These are phyloP conservation scores for Blumeria graminis DNA, from an alignment of 2,329 filamentous ascomycete species.

Conservation along the genomic window DNA sequence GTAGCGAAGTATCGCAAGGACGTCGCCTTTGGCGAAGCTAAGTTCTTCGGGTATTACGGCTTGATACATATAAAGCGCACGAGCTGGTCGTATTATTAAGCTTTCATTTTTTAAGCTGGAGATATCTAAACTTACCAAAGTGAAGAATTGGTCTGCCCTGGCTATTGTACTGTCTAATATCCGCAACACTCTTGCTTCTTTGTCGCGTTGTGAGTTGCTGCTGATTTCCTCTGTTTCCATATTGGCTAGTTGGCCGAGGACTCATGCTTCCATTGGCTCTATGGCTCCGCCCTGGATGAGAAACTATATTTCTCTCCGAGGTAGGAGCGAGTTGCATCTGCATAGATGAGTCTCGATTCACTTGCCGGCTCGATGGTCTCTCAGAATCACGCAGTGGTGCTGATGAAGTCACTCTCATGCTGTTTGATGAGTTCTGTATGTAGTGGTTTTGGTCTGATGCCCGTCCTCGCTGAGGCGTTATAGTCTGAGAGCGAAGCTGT, in stretches of 20 bases:
- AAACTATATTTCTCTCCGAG: slow-evolving; percentile 33
- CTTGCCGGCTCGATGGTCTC: slow-evolving; percentile 18
- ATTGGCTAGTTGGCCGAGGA: slow-evolving; percentile 27
- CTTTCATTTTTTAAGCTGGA: not conserved
- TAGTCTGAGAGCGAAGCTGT: slow-evolving; percentile 13
- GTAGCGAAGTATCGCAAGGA: slow-evolving; percentile 64
- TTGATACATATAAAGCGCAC: slow-evolving; percentile 81
- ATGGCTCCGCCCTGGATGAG: slow-evolving; percentile 22
- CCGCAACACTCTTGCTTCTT: slow-evolving; percentile 69
- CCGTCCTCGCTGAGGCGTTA: slow-evolving; percentile 22
- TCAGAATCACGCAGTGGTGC: slow-evolving; percentile 16
- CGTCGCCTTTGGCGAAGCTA: slow-evolving; percentile 76
- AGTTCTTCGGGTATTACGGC: slow-evolving; percentile 91
- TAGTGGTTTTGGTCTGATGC: slow-evolving; percentile 27
- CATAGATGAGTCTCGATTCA: slow-evolving; percentile 22
- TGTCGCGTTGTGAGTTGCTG: slow-evolving; percentile 21
- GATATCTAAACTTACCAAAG: slow-evolving; percentile 47
- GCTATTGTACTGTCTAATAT: slow-evolving; percentile 54
- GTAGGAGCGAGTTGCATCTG: slow-evolving; percentile 40
- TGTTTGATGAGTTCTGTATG: slow-evolving; percentile 24
- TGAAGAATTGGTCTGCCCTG: slow-evolving; percentile 77
- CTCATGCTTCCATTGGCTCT: slow-evolving; percentile 23
- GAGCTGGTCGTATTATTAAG: slow-evolving; percentile 28
- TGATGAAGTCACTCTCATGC: slow-evolving; percentile 21
- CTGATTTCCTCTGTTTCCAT: slow-evolving; percentile 20